Conservation (phyloP, 1,284 basidiomycete genomes). For the Naganishia cerealis region DNA sequence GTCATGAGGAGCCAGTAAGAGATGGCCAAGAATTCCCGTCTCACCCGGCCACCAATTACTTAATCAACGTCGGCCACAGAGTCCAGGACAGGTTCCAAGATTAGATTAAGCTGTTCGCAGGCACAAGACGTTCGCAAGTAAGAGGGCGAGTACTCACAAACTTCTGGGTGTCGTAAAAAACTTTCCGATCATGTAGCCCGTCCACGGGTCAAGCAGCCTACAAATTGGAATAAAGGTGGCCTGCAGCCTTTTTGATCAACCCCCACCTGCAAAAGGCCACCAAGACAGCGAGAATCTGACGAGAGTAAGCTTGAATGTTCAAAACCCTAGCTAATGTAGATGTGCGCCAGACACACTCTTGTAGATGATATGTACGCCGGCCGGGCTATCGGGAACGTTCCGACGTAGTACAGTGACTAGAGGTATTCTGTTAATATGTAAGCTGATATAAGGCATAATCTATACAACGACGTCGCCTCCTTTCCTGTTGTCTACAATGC, state of each 20-base stretch:
- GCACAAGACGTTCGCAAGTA: too few relatives aligned
- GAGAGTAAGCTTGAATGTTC: too few relatives aligned
- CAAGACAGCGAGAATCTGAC: too few relatives aligned
- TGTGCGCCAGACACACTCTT: too few relatives aligned
- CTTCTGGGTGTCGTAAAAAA: slow-evolving; percentile 63
- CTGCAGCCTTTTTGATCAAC: too few relatives aligned
- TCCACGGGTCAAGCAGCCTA: slow-evolving; percentile 45
- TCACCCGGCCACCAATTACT: slow-evolving; percentile 5
- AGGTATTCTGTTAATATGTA: background rate
- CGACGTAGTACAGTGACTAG: too few relatives aligned
- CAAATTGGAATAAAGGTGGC: slow-evolving; percentile 36
- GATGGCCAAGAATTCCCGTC: slow-evolving; percentile 1
- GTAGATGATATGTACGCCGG: too few relatives aligned
- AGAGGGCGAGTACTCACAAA: slow-evolving; percentile 53
- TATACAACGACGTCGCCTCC: slow-evolving; percentile 4
- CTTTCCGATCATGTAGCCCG: slow-evolving; percentile 61
- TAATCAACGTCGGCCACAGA: slow-evolving; percentile 19
- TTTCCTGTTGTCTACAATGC: background rate
- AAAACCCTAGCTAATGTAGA: too few relatives aligned
- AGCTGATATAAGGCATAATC: background rate
- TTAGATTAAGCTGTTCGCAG: too few relatives aligned
- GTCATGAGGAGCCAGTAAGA: slow-evolving; percentile 25
- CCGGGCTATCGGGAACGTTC: too few relatives aligned
- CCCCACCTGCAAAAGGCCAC: too few relatives aligned
- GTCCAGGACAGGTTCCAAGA: background rate